Conservation (phyloP, 1,284 basidiomycete genomes). For the Prillingera fragicola region DNA sequence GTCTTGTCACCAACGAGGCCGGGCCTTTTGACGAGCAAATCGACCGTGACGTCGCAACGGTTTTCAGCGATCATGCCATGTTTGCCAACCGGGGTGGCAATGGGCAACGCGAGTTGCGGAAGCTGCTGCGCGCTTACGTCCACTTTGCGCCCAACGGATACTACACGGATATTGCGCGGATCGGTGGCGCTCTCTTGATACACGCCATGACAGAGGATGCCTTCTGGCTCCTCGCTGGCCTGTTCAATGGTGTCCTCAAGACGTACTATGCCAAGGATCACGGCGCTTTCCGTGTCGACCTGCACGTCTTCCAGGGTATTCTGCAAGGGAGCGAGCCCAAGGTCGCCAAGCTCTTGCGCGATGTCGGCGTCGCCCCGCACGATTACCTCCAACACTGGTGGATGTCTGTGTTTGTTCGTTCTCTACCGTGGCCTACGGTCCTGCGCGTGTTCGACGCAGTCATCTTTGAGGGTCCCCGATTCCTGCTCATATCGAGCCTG, state of each 20-base stretch:
- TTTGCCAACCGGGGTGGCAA: slow-evolving; percentile 31
- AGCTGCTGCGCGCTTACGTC: slow-evolving; percentile 39
- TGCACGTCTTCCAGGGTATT: slow-evolving; percentile 67
- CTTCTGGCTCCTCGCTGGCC: slow-evolving; percentile 70
- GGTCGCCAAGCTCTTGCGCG: slow-evolving; percentile 58
- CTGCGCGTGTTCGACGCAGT: slow-evolving; percentile 83
- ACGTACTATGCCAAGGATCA: slow-evolving; percentile 69
- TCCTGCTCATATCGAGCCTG: slow-evolving; percentile 72
- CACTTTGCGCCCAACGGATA: slow-evolving; percentile 62
- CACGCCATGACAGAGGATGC: slow-evolving; percentile 84
- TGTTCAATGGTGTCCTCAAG: slow-evolving; percentile 64
- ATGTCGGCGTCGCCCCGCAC: slow-evolving; percentile 46
- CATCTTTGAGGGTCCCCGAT: slow-evolving; percentile 77
- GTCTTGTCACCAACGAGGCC: slow-evolving; percentile 58
- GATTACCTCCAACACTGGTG: slow-evolving; percentile 41
- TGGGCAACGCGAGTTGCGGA: slow-evolving; percentile 41
- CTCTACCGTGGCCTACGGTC: slow-evolving; percentile 69
- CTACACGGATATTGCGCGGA: slow-evolving; percentile 57
- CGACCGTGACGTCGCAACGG: slow-evolving; percentile 55
- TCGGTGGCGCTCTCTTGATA: slow-evolving; percentile 71
- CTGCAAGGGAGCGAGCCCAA: slow-evolving; percentile 63
- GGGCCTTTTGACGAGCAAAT: slow-evolving; percentile 57
- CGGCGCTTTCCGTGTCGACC: slow-evolving; percentile 74
- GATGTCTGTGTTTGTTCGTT: slow-evolving; percentile 61
- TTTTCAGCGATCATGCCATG: slow-evolving; percentile 41